These are phyloP conservation scores for Nothophytophthora sp. DNA, from an alignment of 352 stramenopile species.

Conservation along the genomic window DNA sequence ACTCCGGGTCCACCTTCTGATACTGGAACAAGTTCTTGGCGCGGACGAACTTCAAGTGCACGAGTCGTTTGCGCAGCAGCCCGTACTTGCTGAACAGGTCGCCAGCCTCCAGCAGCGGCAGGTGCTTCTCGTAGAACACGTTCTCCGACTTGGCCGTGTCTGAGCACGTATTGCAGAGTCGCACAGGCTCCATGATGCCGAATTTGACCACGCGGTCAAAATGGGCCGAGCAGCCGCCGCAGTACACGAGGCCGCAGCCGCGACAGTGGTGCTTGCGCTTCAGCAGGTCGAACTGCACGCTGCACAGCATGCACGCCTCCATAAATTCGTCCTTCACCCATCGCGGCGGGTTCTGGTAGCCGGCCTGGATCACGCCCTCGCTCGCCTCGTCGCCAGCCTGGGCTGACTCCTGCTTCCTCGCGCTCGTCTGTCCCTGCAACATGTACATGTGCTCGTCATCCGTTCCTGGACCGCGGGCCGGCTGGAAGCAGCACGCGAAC, in stretches of 20 bases:
- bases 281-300: constrained; percentile 55
- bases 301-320: constrained; percentile 52
- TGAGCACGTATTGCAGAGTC: constrained; percentile 49
- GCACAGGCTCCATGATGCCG: constrained; percentile 59
- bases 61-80: constrained; percentile 53
- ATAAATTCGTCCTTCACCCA: constrained; percentile 65
- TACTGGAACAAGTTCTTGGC: constrained; percentile 75
- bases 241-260: constrained; percentile 62
- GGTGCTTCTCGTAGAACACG: constrained; percentile 60
- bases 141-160: constrained; percentile 52
- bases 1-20: constrained; percentile 61
- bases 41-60: constrained; percentile 59
- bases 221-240: constrained; percentile 40
- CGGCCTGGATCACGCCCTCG: constrained; percentile 28
- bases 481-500: constrained; percentile 66
- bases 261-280: constrained; percentile 74
- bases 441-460: constrained; percentile 46
- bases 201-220: constrained; percentile 69
- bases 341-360: constrained; percentile 48
- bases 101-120: constrained; percentile 62
- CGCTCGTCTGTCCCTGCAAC: constrained; percentile 18
- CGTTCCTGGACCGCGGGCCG: constrained; percentile 15
- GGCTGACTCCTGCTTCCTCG: constrained; percentile 5
- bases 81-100: constrained; percentile 75
- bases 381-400: no score